Percentiles rank a stretch among this genome's conserved stretches.
These are phyloP conservation scores for Scheffersomyces stipitis DNA, from an alignment of 805 yeast species.

Conservation along the genomic window DNA sequence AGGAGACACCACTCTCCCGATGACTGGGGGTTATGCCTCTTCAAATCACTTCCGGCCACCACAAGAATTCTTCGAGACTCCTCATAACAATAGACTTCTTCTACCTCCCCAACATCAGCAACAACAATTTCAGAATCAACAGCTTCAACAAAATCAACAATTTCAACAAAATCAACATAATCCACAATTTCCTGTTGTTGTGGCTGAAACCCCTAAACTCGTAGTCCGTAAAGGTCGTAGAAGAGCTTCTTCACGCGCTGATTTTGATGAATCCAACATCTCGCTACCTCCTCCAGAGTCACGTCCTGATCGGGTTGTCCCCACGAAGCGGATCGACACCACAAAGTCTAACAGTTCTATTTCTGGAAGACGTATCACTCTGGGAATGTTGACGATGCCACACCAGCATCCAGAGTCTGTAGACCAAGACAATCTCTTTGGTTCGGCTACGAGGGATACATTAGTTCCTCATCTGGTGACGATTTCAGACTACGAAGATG, in stretches of 20 bases:
- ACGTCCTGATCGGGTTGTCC: conserved; percentile 21
- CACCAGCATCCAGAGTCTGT: too few relatives aligned
- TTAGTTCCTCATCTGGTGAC: conserved; percentile 15
- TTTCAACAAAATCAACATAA: too few relatives aligned
- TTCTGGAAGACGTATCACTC: conserved; percentile 30
- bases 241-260: conserved; percentile 3
- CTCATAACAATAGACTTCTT: too few relatives aligned
- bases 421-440: too few relatives aligned
- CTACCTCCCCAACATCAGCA: too few relatives aligned
- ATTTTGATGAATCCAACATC: conserved; percentile 20
- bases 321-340: conserved; percentile 22
- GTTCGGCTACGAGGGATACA: not conserved
- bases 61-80: not conserved
- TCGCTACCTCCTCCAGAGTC: conserved; percentile 39
- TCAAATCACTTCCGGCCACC: not conserved
- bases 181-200: conserved; percentile 3
- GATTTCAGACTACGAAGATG: conserved; percentile 12
- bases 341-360: not conserved
- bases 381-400: conserved; percentile 43
- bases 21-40: conserved; percentile 1
- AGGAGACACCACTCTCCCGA: conserved; percentile 1
- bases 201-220: conserved; percentile 6
- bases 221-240: conserved; percentile 1
- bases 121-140: too few relatives aligned
- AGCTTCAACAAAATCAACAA: too few relatives aligned